These are phyloP conservation scores for Rhizophagus sp. DNA, from an alignment of 192 early-diverging fungal genomes.

Conservation along the genomic window DNA sequence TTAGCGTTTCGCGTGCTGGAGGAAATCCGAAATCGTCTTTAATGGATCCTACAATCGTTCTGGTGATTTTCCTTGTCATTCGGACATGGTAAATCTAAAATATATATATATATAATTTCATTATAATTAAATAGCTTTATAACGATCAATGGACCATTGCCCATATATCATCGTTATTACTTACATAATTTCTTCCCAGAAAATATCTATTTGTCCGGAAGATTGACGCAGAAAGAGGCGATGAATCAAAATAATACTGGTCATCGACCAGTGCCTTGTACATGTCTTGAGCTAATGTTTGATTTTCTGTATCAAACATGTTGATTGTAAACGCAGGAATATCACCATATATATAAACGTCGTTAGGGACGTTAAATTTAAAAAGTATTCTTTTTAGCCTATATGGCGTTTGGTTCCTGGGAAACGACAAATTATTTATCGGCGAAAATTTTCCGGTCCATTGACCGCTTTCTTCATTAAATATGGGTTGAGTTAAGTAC, in stretches of 20 bases:
- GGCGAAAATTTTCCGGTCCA: not conserved
- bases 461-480: not conserved
- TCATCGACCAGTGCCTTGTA: not conserved
- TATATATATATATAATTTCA: too few species aligned
- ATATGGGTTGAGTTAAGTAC: not conserved
- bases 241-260: not conserved
- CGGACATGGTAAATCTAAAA: too few species aligned
- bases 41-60: too few species aligned
- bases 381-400: not conserved
- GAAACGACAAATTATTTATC: not conserved
- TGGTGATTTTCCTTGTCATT: too few species aligned
- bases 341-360: not conserved
- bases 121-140: too few species aligned
- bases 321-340: not conserved
- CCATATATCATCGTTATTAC: not conserved
- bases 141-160: too few species aligned
- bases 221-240: not conserved
- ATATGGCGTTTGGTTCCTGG: not conserved
- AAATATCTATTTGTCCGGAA: slow-evolving; percentile 4
- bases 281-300: not conserved
- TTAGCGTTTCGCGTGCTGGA: too few species aligned
- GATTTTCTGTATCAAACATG: not conserved
- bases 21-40: too few species aligned
- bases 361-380: not conserved
- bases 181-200: not conserved